A percentile compares a stretch with the other conserved stretches of the same genome.
Evolutionary conservation across 2,329 filamentous ascomycete species (phyloP).

Genomic region (Myriosclerotinia duriaeana): DNA sequence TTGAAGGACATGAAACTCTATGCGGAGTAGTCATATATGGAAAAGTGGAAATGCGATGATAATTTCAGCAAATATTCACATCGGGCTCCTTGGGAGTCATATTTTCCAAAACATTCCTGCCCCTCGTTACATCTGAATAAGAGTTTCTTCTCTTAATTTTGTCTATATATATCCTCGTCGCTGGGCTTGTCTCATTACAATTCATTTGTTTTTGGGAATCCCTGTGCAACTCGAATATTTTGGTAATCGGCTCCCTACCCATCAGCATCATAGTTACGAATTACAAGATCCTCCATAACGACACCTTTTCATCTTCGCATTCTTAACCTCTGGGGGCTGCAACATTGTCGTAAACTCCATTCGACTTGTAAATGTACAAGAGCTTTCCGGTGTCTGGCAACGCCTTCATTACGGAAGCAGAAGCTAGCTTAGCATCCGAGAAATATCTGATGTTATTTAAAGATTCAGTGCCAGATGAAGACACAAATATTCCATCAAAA

Average conservation of each 20-base stretch:
- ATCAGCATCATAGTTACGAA: neutral
- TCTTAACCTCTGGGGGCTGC: neutral
- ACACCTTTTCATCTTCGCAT: neutral
- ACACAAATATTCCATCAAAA: neutral
- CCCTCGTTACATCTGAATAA: neutral
- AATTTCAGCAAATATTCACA: neutral
- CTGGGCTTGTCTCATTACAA: neutral
- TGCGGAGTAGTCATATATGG: neutral
- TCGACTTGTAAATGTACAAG: neutral
- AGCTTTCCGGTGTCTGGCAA: neutral
- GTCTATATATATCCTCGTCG: neutral
- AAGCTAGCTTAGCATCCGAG: neutral
- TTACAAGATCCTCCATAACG: neutral
- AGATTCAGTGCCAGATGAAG: conserved; percentile 6
- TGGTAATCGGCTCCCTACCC: neutral
- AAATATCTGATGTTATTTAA: neutral
- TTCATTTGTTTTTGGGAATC: neutral
- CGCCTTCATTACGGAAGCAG: no score
- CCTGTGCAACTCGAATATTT: neutral
- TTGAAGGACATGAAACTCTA: neutral
- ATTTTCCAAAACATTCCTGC: neutral
- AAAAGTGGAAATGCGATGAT: neutral
- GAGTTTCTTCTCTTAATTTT: neutral
- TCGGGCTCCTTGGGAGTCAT: neutral
- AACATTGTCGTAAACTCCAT: neutral